Conservation (phyloP, 2,329 filamentous ascomycete species). For the Trichoderma breve region DNA sequence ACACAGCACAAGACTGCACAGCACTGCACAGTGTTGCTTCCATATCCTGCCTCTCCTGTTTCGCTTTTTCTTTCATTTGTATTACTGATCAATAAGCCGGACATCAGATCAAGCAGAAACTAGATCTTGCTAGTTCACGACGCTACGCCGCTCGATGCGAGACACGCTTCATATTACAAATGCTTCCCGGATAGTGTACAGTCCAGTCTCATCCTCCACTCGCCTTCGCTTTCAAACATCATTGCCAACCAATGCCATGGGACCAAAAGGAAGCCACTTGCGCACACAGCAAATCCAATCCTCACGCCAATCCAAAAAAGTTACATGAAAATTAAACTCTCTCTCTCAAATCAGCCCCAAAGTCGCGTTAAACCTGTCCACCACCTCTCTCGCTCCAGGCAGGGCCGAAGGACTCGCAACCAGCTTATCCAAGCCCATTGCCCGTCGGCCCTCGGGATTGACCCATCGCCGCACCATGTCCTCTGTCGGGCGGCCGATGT, state of each 20-base stretch:
- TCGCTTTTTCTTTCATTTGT: neutral
- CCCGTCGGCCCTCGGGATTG: slow-evolving; percentile 36
- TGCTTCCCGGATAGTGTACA: neutral
- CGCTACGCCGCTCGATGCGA: neutral
- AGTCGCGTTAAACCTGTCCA: slow-evolving; percentile 43
- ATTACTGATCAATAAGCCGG: neutral
- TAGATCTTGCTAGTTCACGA: neutral
- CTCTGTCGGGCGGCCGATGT: slow-evolving; percentile 47
- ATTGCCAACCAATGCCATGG: neutral
- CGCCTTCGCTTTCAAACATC: neutral
- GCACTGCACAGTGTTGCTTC: neutral
- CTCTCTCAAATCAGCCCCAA: slow-evolving; percentile 38
- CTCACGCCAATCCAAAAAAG: neutral
- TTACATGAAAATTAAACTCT: neutral
- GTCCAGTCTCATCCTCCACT: neutral
- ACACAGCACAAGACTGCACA: neutral
- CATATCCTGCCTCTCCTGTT: too few species aligned
- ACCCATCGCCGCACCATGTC: slow-evolving; percentile 36
- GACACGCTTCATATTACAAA: neutral
- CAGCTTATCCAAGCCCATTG: slow-evolving; percentile 47
- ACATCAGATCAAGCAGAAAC: neutral
- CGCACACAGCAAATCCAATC: neutral
- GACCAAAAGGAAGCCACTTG: neutral
- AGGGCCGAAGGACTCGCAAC: slow-evolving; percentile 27
- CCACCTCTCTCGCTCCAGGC: slow-evolving; percentile 37